Conservation (phyloP, 805 yeast genomes). For the Schizosaccharomyces octosporus region DNA sequence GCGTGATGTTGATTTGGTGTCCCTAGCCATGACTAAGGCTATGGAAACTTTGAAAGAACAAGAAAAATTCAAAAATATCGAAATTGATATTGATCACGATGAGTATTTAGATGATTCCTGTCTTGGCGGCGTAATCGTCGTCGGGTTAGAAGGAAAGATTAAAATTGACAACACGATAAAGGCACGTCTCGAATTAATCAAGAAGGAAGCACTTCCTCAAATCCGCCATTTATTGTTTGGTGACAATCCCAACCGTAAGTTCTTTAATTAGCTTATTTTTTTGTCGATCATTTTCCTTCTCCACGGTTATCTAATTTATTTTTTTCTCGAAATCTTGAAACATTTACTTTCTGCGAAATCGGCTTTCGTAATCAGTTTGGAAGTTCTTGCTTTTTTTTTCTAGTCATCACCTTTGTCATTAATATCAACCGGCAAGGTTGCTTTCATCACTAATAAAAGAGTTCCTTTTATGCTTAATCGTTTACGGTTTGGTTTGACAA, state of each 20-base stretch:
- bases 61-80: conserved; percentile 28
- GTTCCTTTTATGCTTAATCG: too few relatives aligned
- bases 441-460: too few relatives aligned
- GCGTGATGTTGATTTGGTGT: conserved; percentile 33
- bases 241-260: neutral
- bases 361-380: neutral
- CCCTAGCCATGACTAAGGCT: conserved; percentile 37
- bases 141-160: conserved; percentile 54
- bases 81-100: conserved; percentile 30
- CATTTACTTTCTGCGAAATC: neutral
- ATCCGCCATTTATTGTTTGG: conserved; percentile 78
- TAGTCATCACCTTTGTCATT: too few relatives aligned
- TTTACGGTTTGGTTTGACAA: too few relatives aligned
- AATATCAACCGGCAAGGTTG: too few relatives aligned
- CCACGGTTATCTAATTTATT: neutral
- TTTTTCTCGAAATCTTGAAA: neutral
- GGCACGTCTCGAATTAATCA: conserved; percentile 66
- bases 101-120: conserved; percentile 31
- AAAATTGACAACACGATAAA: conserved; percentile 81
- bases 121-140: conserved; percentile 68
- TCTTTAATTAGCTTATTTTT: neutral
- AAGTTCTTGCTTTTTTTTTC: neutral
- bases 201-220: conserved; percentile 74
- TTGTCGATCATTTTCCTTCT: neutral
- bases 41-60: conserved; percentile 36